phyloP scores from a whole-genome alignment of 805 yeast species.

The Cephaloascus fragrans region DNA sequence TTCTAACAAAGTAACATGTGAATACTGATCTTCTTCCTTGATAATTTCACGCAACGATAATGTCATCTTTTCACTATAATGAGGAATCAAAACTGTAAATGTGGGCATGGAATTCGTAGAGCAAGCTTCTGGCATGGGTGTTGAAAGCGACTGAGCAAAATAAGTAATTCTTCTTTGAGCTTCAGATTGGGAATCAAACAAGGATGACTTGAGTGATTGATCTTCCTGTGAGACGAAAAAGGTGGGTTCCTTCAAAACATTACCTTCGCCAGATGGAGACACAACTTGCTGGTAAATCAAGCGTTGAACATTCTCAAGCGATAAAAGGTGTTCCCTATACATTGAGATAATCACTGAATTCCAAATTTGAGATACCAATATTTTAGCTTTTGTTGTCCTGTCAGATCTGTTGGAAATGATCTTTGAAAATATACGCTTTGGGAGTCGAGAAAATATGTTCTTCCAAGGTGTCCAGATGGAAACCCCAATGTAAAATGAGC shows the following conservation, averaged over 20 bases:
- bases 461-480: constrained; percentile 90
- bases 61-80: constrained; percentile 74
- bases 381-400: constrained; percentile 34
- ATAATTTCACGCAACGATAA: constrained; percentile 72
- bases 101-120: constrained; percentile 67
- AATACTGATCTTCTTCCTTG: constrained; percentile 56
- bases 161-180: constrained; percentile 79
- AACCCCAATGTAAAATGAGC: constrained; percentile 66
- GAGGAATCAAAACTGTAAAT: constrained; percentile 80
- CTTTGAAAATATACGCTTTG: constrained; percentile 67
- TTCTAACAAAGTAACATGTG: constrained; percentile 44
- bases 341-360: constrained; percentile 74
- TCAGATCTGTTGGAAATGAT: constrained; percentile 39
- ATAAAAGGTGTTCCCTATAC: constrained; percentile 72
- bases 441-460: constrained; percentile 65
- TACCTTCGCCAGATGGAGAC: constrained; percentile 22
- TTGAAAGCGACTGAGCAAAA: constrained; percentile 83
- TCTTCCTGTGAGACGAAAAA: constrained; percentile 82
- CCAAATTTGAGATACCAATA: constrained; percentile 66
- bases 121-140: constrained; percentile 71
- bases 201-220: constrained; percentile 46
- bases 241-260: constrained; percentile 54
- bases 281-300: constrained; percentile 47
- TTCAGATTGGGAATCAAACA: constrained; percentile 56
- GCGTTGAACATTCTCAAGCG: constrained; percentile 62